Conservation (phyloP, 2,329 filamentous ascomycete species). For the Talaromyces amestolkiae region DNA sequence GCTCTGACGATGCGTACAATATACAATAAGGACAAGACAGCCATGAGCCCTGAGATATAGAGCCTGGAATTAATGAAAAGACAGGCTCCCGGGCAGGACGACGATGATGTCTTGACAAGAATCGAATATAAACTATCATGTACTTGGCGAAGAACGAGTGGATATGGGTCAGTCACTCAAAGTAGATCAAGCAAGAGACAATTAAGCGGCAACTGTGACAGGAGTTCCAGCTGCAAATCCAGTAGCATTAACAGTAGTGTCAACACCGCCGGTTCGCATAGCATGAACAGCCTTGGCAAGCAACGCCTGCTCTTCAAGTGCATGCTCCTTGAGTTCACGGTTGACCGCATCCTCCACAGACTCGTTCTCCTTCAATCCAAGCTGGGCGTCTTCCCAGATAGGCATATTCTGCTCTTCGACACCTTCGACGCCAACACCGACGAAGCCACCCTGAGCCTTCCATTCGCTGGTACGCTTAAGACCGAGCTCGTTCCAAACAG, state of each 20-base stretch:
- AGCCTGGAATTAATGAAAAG: constrained; percentile 2
- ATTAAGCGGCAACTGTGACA: constrained; percentile 29
- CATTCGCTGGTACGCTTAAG: constrained; percentile 94
- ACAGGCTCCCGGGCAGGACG: background rate
- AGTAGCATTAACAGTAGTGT: constrained; percentile 18
- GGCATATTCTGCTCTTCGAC: constrained; percentile 60
- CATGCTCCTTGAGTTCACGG: constrained; percentile 33
- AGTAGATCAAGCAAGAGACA: background rate
- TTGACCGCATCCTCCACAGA: constrained; percentile 59
- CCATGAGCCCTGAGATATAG: background rate
- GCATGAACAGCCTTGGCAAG: constrained; percentile 6
- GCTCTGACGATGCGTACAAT: constrained; percentile 17
- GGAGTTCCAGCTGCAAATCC: constrained; percentile 22
- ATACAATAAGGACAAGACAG: constrained; percentile 18
- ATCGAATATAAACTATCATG: constrained; percentile 13
- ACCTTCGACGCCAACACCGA: constrained; percentile 78
- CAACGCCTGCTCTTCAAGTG: constrained; percentile 18
- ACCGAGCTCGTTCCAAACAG: constrained; percentile 81
- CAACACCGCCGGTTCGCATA: constrained; percentile 20
- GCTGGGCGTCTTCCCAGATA: constrained; percentile 90
- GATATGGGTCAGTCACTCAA: constrained; percentile 8
- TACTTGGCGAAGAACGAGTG: background rate
- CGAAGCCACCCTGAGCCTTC: constrained; percentile 86
- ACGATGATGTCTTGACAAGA: constrained; percentile 12
- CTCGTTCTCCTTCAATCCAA: constrained; percentile 64